Evolutionary conservation across 441 rosid genomes (phyloP), one percentile per base, ranked within the genome.

Genomic region (Sinapis alba): DNA sequence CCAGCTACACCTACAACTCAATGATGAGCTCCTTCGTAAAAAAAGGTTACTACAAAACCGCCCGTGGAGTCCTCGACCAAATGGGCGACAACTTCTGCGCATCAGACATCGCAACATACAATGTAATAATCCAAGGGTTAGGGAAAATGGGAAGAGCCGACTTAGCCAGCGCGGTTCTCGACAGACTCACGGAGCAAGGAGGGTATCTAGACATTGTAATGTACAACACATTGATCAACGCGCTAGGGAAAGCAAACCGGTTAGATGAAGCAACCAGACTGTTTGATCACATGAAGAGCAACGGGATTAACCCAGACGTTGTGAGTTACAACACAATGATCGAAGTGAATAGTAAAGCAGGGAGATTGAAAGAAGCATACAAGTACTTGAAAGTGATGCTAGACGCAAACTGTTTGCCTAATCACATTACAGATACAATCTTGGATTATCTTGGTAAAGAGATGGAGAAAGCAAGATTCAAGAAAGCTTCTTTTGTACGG

Each of bases 101-200:
- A 0, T 62, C 88, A 0, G 97, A 92, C 57, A 82, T 89, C 36
- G 96, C 92, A 59, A 92, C 97, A 15, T 94, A 90, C 84, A 94
- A 90, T 65, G 80, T 86, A 61, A 83, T 92, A 76, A 88, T 92
- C 76, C 99, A 89, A 73, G 93, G 98, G 11, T 73, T 92, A n/a
- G 90, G 99, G 38, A 92, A 88, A 86, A 83, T 84, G 86, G 97
- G 97, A 53, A 88, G 91, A 69, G 97, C 97, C 0, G 96, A 92
- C 71, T 76, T 92, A 57, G 98, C 98, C 0, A 83, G 89, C 30
- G 83, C 85, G 0, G 82, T 90, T 74, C 85, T 89, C 7, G 93
- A 90, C 21, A 89, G 83, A 79, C 82, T 94, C 61, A 80, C 85
- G 73, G 80, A 82, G 79, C 86, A 85, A 18, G 99, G 99, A 41